These are phyloP conservation scores for Polyporus arcularius DNA, from an alignment of 768 basidiomycete species.

Conservation along the genomic window DNA sequence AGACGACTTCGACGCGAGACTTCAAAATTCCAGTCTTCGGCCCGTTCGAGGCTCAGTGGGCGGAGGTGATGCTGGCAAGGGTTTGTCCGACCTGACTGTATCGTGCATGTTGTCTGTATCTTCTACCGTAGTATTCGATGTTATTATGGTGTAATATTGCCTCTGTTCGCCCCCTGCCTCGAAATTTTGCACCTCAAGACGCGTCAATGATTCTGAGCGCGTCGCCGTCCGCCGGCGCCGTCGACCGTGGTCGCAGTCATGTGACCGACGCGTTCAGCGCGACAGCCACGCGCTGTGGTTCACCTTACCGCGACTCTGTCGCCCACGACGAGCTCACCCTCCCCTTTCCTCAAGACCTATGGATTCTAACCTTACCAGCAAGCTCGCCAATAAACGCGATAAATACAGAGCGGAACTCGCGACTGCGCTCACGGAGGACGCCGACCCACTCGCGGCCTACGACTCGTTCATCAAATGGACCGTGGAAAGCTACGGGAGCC, in stretches of 20 bases:
- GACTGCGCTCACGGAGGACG: constrained; percentile 66
- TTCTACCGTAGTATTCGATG: neutral
- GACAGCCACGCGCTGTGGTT: constrained; percentile 13
- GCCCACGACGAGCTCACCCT: neutral
- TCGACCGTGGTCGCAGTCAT: constrained; percentile 7
- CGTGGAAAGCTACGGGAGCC: constrained; percentile 69
- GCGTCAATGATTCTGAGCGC: too few relatives aligned
- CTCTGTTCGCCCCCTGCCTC: too few relatives aligned
- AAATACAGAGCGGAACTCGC: constrained; percentile 42
- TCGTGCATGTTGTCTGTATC: neutral
- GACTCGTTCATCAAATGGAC: constrained; percentile 91
- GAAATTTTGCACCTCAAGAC: too few relatives aligned
- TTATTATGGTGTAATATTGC: neutral
- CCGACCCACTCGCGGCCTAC: constrained; percentile 86
- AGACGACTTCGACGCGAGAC: constrained; percentile 67
- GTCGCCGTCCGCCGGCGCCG: neutral
- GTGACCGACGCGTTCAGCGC: constrained; percentile 17
- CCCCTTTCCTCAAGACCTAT: neutral
- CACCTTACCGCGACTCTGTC: constrained; percentile 3
- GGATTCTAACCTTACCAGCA: constrained; percentile 4
- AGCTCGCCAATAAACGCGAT: constrained; percentile 27
- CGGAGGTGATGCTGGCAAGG: constrained; percentile 15
- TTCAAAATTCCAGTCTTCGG: constrained; percentile 57
- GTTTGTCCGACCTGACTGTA: neutral
- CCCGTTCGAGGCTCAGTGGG: constrained; percentile 19